Percentiles rank a stretch among this genome's conserved stretches.
These are phyloP conservation scores for Hericium erinaceus DNA, from an alignment of 768 basidiomycete species.

Conservation along the genomic window DNA sequence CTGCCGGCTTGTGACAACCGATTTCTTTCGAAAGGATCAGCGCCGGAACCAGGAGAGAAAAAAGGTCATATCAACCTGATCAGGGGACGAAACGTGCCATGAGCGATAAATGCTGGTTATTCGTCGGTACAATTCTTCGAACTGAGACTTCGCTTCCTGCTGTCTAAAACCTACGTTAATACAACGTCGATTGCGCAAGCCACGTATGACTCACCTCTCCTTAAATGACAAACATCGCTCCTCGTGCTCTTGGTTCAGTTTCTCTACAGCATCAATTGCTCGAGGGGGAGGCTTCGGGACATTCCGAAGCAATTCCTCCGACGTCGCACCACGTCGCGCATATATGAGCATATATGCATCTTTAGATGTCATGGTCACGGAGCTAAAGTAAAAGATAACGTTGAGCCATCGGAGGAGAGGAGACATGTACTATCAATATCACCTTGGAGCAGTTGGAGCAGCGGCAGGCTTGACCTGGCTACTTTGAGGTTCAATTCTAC, in stretches of 20 bases:
- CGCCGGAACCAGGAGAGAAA: neutral
- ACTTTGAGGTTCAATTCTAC: neutral
- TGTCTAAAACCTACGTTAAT: conserved; percentile 13
- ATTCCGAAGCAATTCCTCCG: neutral
- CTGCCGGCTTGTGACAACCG: conserved; percentile 49
- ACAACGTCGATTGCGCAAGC: neutral
- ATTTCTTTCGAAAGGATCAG: conserved; percentile 30
- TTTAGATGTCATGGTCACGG: conserved; percentile 50
- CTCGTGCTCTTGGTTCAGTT: conserved; percentile 47
- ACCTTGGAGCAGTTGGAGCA: neutral
- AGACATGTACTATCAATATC: no score
- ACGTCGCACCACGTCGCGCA: conserved; percentile 27
- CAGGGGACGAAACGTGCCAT: conserved; percentile 44
- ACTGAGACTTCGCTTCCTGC: conserved; percentile 31
- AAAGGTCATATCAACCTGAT: conserved; percentile 33
- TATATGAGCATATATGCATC: conserved; percentile 98
- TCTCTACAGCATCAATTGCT: conserved; percentile 44
- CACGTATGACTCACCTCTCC: conserved; percentile 30
- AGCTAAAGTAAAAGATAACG: neutral
- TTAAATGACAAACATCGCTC: conserved; percentile 41
- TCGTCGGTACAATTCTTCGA: conserved; percentile 39
- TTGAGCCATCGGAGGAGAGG: no score
- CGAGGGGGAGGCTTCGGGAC: conserved; percentile 41
- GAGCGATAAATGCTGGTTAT: conserved; percentile 52
- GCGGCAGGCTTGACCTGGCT: neutral